A percentile compares a stretch with the other conserved stretches of the same genome.
phyloP scores from a whole-genome alignment of 257 asterid genomes.

The Echites panduratus region DNA sequence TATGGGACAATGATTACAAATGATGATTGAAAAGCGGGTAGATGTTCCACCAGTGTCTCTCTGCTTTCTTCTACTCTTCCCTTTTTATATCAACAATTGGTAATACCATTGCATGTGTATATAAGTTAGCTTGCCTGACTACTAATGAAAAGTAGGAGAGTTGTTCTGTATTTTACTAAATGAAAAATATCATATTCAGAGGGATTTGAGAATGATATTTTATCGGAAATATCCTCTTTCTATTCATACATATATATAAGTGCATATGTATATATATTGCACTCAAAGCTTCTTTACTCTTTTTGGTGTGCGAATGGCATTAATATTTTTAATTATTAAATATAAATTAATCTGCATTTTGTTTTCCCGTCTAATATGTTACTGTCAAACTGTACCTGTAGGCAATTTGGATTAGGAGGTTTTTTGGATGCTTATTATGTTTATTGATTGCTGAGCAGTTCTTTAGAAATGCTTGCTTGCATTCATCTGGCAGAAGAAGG shows the following conservation, averaged over 20 bases:
- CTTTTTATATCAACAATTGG: not conserved
- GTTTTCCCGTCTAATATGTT: not conserved
- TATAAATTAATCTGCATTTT: not conserved
- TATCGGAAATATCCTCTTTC: not conserved
- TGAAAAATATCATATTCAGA: not conserved
- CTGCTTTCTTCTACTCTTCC: not conserved
- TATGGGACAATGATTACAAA: constrained; percentile 10
- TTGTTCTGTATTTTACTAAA: too few relatives aligned
- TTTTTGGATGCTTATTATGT: constrained; percentile 13
- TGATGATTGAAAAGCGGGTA: too few relatives aligned
- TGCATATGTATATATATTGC: too few relatives aligned
- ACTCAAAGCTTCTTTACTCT: not conserved
- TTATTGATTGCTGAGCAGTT: constrained; percentile 57
- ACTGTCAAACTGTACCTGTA: not conserved
- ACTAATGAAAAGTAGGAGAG: too few relatives aligned
- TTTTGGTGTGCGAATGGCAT: constrained; percentile 1
- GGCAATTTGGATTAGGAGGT: not conserved
- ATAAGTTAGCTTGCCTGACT: not conserved
- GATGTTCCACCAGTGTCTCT: not conserved
- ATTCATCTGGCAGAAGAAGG: constrained; percentile 86
- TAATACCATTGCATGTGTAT: not conserved
- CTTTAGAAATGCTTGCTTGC: constrained; percentile 74
- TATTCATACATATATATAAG: too few relatives aligned
- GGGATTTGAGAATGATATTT: constrained; percentile 3
- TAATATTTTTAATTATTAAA: not conserved